Evolutionary conservation across 2,329 filamentous ascomycete species (phyloP), one percentile per base, ranked within the genome.

Genomic region (Akanthomyces uredinophilus): DNA sequence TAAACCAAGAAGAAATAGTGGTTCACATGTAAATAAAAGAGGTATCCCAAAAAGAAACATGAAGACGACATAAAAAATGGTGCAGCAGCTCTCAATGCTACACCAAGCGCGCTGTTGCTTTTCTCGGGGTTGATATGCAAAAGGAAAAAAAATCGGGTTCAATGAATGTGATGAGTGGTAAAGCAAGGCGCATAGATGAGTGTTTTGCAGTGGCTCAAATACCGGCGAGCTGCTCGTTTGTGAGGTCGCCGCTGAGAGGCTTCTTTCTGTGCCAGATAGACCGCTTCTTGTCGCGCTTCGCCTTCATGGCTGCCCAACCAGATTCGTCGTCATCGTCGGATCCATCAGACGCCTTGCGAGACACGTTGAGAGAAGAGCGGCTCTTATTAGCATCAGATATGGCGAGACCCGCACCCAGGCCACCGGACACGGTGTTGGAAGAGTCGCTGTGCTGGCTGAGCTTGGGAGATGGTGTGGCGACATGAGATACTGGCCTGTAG

Each of bases 401-500:
- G 16, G 70, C 64, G 43, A 74, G 63, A 3, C 70, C 70, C 54
- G 73, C 73, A 63, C 70, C 73, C 68, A 74, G 65, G 5, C 69
- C 70, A 56, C 73, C 72, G 63, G 70, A 74, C 68, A 74, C 74
- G 52, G 71, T 73, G 66, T 64, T 70, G 66, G 71, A 66, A 69
- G 72, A 66, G 65, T 72, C 72, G 63, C 60, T 67, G 55, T 67
- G 66, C 22, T 65, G 65, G 72, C 20, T 68, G 35, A 43, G 70
- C 66, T 50, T 75, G 69, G 62, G 68, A 0, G 68, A 66, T 10
- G 68, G 68, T 7, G 78, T 80, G 60, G 82, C 79, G 18, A 47
- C 20, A 47, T 89, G 88, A 0, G 91, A 92, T 1, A 98, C 94
- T 1, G 95, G 92, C 51, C 95, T 86, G 76, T 99, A 99, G 50